Base-by-base conservation (phyloP, 495 filamentous ascomycete species). In the Evernia prunastri region DNA sequence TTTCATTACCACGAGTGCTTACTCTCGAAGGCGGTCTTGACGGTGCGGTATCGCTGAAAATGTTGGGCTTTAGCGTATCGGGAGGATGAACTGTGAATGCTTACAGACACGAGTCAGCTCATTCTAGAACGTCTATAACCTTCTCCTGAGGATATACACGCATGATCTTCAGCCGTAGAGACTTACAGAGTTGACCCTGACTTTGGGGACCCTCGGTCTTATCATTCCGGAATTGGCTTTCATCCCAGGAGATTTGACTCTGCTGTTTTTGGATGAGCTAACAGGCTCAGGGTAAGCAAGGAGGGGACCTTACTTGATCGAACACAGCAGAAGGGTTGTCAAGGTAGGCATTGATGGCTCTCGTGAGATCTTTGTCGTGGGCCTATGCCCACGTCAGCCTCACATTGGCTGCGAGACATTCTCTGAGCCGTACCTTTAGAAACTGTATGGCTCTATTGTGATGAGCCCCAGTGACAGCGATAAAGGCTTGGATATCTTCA, bases 21-120 rank as follows among this genome's bases (percentile, higher is more conserved):
- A 82, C 76, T 72, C 86, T 75, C 11, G 88, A 90, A 1, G 88
- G 87, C 56, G 89, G 88, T 58, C 88, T 84, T 15, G 89, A 86
- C 0, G 85, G 86, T 18, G 61, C 61, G 29, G 25, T 58, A 53
- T 66, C 53, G 25, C 42, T 57, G 63, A 71, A 69, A 33, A 69
- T 56, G 37, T 59, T 62, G 8, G 69, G 67, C 39, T 62, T 65
- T 15, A 71, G 56, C 4, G 63, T 66, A 56, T 69, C 65, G 20
- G 60, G 27, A 25, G 56, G 56, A 47, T 71, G 69, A 33, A 62
- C 63, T 23, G 60, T 58, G 40, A 69, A 69, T 17, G 63, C 69
- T 71, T 54, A 20, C 1, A 17, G 18, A 17, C 27, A 33, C 15
- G 4, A 10, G 6, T 33, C 6, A 54, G 27, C 5, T 20, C 1